phyloP scores from a whole-genome alignment of 1,139 yeast species.

The Taphrina wiesneri region DNA sequence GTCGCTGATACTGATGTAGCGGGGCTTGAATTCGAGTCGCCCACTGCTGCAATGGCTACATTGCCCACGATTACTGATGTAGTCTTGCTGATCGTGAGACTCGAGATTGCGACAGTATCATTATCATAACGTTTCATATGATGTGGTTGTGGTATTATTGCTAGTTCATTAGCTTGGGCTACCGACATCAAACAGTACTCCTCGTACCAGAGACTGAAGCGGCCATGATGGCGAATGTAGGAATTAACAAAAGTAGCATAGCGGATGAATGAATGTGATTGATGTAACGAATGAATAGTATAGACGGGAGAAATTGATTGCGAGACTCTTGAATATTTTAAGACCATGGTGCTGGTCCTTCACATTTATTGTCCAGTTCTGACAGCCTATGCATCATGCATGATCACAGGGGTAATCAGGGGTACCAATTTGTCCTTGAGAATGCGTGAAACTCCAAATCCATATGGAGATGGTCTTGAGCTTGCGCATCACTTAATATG shows the following conservation, averaged over 20 bases:
- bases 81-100: background rate
- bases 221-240: background rate
- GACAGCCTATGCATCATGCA: background rate
- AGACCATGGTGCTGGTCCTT: background rate
- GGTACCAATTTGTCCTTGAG: conserved; percentile 2
- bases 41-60: background rate
- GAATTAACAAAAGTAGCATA: background rate
- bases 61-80: background rate
- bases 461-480: too few relatives aligned
- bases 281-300: background rate
- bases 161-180: too few relatives aligned
- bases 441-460: background rate
- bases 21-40: background rate
- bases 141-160: background rate
- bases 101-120: background rate
- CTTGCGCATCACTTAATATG: too few relatives aligned
- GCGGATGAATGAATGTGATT: background rate
- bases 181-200: background rate
- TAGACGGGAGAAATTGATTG: background rate
- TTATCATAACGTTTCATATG: background rate
- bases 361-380: background rate
- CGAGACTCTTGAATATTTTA: background rate
- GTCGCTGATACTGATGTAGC: background rate
- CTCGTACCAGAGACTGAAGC: background rate
- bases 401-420: background rate